Evolutionary conservation across 495 filamentous ascomycete species (phyloP).

Genomic region (Xylaria palmicola): DNA sequence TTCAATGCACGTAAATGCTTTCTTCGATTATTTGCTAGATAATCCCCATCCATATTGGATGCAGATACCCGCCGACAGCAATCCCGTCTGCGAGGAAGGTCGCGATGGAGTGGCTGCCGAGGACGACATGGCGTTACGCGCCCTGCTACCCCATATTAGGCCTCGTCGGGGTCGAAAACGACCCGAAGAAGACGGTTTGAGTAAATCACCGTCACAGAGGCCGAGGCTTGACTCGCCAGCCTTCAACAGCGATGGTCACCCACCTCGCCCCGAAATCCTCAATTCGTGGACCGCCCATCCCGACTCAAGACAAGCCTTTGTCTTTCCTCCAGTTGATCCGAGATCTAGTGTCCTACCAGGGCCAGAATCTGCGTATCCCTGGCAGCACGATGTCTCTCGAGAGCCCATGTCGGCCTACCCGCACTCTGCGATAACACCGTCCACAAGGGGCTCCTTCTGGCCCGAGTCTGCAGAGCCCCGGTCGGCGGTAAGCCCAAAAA

Average conservation of each 20-base stretch:
- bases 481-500: slow-evolving; percentile 65
- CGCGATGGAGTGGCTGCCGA: slow-evolving; percentile 87
- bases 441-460: slow-evolving; percentile 47
- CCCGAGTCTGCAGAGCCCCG: slow-evolving; percentile 58
- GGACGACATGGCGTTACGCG: slow-evolving; percentile 89
- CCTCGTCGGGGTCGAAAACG: slow-evolving; percentile 86
- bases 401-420: slow-evolving; percentile 70
- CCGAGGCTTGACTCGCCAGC: slow-evolving; percentile 68
- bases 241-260: slow-evolving; percentile 54
- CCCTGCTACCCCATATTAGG: slow-evolving; percentile 83
- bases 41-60: slow-evolving; percentile 82
- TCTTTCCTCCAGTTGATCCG: slow-evolving; percentile 32
- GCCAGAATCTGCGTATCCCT: slow-evolving; percentile 23
- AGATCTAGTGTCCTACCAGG: slow-evolving; percentile 29
- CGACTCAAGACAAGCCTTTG: slow-evolving; percentile 40
- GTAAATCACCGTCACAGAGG: slow-evolving; percentile 59
- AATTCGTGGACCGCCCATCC: slow-evolving; percentile 52
- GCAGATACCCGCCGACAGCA: slow-evolving; percentile 69
- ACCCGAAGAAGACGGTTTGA: slow-evolving; percentile 66
- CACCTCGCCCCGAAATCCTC: slow-evolving; percentile 30
- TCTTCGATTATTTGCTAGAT: slow-evolving; percentile 86
- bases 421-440: slow-evolving; percentile 75
- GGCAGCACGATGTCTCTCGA: slow-evolving; percentile 45
- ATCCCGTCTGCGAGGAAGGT: slow-evolving; percentile 57
- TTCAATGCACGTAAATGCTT: slow-evolving; percentile 95